A percentile compares a stretch with the other conserved stretches of the same genome.
Evolutionary conservation across 345 rosid genomes (phyloP).

Genomic region (Anastatica hierochuntica): DNA sequence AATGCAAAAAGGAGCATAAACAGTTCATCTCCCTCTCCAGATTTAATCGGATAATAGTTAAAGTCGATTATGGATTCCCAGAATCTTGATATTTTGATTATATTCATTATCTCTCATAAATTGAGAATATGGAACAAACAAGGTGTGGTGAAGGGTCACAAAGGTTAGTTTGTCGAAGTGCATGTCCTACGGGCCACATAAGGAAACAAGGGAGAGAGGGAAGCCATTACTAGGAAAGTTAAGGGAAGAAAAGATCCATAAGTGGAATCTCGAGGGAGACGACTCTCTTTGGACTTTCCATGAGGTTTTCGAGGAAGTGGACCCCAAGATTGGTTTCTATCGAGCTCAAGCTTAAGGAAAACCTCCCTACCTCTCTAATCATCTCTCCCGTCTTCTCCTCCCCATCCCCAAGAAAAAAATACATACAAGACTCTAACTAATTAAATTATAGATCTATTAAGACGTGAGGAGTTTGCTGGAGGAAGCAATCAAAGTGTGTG

Average conservation of each 20-base stretch:
- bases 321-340: conserved; percentile 66
- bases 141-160: conserved; percentile 65
- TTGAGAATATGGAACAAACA: conserved; percentile 37
- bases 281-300: conserved; percentile 68
- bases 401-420: conserved; percentile 44
- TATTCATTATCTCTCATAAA: too few relatives aligned
- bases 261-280: conserved; percentile 62
- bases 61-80: too few relatives aligned
- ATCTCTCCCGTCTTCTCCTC: conserved; percentile 52
- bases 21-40: too few relatives aligned
- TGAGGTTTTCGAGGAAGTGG: conserved; percentile 70
- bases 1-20: too few relatives aligned
- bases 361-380: conserved; percentile 47
- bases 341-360: conserved; percentile 83
- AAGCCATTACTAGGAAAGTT: conserved; percentile 58
- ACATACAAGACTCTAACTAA: too few relatives aligned
- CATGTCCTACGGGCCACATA: conserved; percentile 66
- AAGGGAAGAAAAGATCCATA: conserved; percentile 59
- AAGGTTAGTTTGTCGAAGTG: conserved; percentile 60
- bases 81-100: too few relatives aligned
- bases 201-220: conserved; percentile 34
- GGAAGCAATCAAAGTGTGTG: conserved; percentile 71
- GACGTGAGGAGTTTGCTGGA: conserved; percentile 85
- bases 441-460: too few relatives aligned
- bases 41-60: too few relatives aligned